These are phyloP conservation scores for Myxozyma sirexii DNA, from an alignment of 805 yeast genomes.

Conservation along the genomic window DNA sequence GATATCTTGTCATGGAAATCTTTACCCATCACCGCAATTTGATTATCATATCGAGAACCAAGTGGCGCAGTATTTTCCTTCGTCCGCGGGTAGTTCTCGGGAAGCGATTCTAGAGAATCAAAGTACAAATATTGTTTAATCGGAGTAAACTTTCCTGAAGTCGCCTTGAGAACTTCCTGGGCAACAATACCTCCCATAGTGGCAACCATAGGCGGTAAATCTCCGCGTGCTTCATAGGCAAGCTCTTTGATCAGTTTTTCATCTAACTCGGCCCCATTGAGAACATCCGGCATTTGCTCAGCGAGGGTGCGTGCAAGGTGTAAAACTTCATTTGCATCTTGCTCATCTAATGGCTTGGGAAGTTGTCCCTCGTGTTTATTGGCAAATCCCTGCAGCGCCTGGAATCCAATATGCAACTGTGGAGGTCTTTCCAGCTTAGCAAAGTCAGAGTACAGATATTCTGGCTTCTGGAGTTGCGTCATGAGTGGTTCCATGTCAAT, in stretches of 20 bases:
- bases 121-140: slow-evolving; percentile 88
- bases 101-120: slow-evolving; percentile 91
- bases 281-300: slow-evolving; percentile 57
- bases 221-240: slow-evolving; percentile 87
- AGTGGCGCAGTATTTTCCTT: slow-evolving; percentile 74
- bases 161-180: slow-evolving; percentile 93
- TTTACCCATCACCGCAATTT: slow-evolving; percentile 90
- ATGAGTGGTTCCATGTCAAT: slow-evolving; percentile 64
- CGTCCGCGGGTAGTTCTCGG: slow-evolving; percentile 56
- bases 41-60: slow-evolving; percentile 87
- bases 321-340: slow-evolving; percentile 71
- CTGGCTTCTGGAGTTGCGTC: slow-evolving; percentile 75
- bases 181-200: slow-evolving; percentile 93
- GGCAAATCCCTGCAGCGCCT: slow-evolving; percentile 79
- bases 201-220: slow-evolving; percentile 85
- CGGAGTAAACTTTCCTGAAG: slow-evolving; percentile 94
- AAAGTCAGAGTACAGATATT: slow-evolving; percentile 77
- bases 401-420: slow-evolving; percentile 88
- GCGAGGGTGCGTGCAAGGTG: slow-evolving; percentile 62
- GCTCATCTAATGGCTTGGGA: slow-evolving; percentile 76
- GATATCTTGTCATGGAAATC: slow-evolving; percentile 72
- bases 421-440: slow-evolving; percentile 93
- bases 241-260: slow-evolving; percentile 69
- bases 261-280: slow-evolving; percentile 60
- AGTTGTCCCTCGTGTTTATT: slow-evolving; percentile 61